Percentiles rank a stretch among this genome's conserved stretches.
phyloP scores from a whole-genome alignment of 495 filamentous ascomycete species.

The Evernia prunastri region DNA sequence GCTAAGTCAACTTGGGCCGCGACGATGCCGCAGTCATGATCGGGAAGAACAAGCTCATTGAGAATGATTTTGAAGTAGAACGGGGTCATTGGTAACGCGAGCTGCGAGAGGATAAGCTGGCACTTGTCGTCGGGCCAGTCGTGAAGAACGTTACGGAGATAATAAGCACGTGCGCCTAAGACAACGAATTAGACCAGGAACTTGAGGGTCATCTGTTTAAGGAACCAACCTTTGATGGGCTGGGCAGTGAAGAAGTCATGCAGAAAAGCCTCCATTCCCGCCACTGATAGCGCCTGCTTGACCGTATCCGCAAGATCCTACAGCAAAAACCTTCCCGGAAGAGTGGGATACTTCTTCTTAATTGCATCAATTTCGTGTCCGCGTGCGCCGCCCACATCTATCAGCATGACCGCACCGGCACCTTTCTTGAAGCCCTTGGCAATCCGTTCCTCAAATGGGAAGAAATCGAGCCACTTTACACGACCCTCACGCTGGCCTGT shows the following conservation, averaged over 20 bases:
- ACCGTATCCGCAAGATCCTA: conserved; percentile 42
- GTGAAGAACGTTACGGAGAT: conserved; percentile 41
- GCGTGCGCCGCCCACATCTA: conserved; percentile 49
- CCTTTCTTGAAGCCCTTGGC: conserved; percentile 24
- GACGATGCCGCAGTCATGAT: conserved; percentile 17
- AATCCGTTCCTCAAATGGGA: conserved; percentile 12
- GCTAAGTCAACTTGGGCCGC: conserved; percentile 33
- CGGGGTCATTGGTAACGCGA: conserved; percentile 35
- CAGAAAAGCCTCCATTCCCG: conserved; percentile 41
- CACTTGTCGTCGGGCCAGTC: conserved; percentile 41
- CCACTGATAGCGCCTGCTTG: conserved; percentile 39
- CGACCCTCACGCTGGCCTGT: conserved; percentile 10
- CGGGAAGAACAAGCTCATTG: conserved; percentile 41
- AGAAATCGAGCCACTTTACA: conserved; percentile 10
- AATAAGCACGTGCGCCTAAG: conserved; percentile 40
- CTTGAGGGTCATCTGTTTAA: too few relatives aligned
- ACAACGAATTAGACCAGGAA: not conserved
- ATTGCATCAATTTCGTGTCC: conserved; percentile 49
- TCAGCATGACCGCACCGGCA: conserved; percentile 38
- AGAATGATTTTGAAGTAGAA: conserved; percentile 42
- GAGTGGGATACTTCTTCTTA: conserved; percentile 23
- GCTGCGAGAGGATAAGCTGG: conserved; percentile 33
- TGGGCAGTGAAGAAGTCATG: conserved; percentile 48
- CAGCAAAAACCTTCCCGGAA: conserved; percentile 34
- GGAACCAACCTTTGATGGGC: conserved; percentile 25